Evolutionary conservation across 2,329 filamentous ascomycete species (phyloP).

Genomic region (Exophiala viscosa): DNA sequence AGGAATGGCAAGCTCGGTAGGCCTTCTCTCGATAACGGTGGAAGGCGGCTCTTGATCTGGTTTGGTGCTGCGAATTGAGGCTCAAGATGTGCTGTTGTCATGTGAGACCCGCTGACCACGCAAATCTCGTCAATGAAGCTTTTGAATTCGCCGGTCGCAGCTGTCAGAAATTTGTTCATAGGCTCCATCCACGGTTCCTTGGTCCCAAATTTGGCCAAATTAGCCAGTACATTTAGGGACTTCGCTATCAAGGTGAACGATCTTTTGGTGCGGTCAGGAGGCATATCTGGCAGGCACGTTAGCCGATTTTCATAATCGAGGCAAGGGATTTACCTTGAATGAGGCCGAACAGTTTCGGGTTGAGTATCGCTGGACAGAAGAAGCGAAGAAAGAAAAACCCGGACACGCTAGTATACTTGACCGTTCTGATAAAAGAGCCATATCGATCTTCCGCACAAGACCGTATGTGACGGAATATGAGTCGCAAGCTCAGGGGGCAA

Average conservation of each 20-base stretch:
- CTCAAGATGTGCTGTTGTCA: conserved; percentile 51
- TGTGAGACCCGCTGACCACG: conserved; percentile 65
- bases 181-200: conserved; percentile 99
- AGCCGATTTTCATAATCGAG: conserved; percentile 14
- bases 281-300: conserved; percentile 60
- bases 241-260: conserved; percentile 92
- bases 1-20: conserved; percentile 91
- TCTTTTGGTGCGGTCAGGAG: conserved; percentile 74
- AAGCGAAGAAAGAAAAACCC: conserved; percentile 93
- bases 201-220: conserved; percentile 84
- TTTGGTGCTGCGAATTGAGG: conserved; percentile 90
- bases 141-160: conserved; percentile 76
- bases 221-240: conserved; percentile 83
- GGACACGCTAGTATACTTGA: conserved; percentile 89
- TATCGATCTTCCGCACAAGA: conserved; percentile 93
- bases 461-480: conserved; percentile 84
- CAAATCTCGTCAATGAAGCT: conserved; percentile 84
- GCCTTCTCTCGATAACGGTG: conserved; percentile 77
- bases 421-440: conserved; percentile 83
- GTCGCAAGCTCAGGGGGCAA: conserved; percentile 75
- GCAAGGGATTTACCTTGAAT: conserved; percentile 56
- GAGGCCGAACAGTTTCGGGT: conserved; percentile 88
- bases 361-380: conserved; percentile 93
- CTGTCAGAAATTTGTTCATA: conserved; percentile 83
- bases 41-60: conserved; percentile 79